Evolutionary conservation across 148 eudicot species (phyloP), one percentile per base, ranked within the genome.

Genomic region (Limonium bicolor): DNA sequence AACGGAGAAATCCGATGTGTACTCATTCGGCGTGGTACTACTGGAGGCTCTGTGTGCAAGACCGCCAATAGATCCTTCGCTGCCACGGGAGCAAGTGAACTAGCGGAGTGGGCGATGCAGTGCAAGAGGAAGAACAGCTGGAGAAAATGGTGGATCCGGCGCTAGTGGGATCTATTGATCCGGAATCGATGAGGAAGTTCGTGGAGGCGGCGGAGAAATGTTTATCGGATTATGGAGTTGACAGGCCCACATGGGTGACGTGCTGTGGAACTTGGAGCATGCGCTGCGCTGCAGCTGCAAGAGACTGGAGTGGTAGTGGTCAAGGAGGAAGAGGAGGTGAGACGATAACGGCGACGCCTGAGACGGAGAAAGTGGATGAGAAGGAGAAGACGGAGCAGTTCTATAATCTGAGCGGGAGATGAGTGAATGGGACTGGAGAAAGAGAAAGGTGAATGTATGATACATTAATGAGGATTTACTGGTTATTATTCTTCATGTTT

Each of bases 1-100:
- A 25, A 43, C 48, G 1, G 48, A 43, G 31, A 43, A 43, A 25
- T 43, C 48, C 6, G 48, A 43, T 4, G 48, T 43, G 5, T 43
- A 43, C 28, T 43, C 48, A 6, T 43, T 43, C 9, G 48, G 48
- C 0, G 48, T 43, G 18, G 48, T 43, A 2, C 29, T 43, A 24
- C 27, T 43, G 14, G 48, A 43, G 48, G 16, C 27, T n/a, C 11
- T 43, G 16, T 43, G 48, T 43, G 48, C 48, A 2, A 28, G 48
- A 2, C 48, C 48, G 23, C 29, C 48, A 14, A 17, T 43, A n/a
- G 27, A 43, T 31, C 48, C 48, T 28, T 23, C 29, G 18, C 48
- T 43, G 11, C 48, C 48, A 24, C 23, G 27, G 30, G 48, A 43
- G 48, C 48, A 43, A 24, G 48, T 43, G 3, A 43, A 31, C 48